A percentile compares a stretch with the other conserved stretches of the same genome.
Evolutionary conservation across 2,329 filamentous ascomycete genomes (phyloP).

Genomic region (Fonsecaea erecta): DNA sequence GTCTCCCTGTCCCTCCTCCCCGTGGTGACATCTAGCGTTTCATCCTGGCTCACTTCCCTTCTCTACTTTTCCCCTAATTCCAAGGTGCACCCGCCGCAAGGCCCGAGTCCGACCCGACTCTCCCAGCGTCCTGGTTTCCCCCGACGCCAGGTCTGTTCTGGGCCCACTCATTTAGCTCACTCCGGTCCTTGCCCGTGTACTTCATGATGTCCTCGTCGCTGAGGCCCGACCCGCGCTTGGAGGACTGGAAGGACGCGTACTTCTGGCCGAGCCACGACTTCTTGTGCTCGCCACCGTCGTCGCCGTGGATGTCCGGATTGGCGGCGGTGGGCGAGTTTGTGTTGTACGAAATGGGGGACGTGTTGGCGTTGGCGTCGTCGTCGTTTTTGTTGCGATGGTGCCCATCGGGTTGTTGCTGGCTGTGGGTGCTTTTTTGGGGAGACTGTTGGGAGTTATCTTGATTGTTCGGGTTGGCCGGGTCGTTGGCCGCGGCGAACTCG

Average conservation of each 20-base stretch:
- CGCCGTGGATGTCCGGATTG: neutral
- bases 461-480: conserved; percentile 26
- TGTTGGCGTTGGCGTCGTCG: neutral
- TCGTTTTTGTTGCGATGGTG: neutral
- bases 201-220: conserved; percentile 33
- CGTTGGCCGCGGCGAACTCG: conserved; percentile 30
- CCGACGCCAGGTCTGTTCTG: conserved; percentile 24
- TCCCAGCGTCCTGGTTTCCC: conserved; percentile 20
- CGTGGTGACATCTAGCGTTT: neutral
- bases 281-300: conserved; percentile 5
- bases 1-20: no score
- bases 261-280: conserved; percentile 33
- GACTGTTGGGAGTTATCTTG: conserved; percentile 10
- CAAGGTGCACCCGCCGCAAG: conserved; percentile 14
- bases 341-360: neutral
- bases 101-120: conserved; percentile 3
- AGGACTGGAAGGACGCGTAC: conserved; percentile 24
- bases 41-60: neutral
- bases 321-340: neutral
- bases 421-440: neutral
- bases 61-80: neutral
- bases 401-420: neutral
- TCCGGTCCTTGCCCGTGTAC: conserved; percentile 33
- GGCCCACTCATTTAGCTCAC: conserved; percentile 27
- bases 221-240: conserved; percentile 19